Conservation (phyloP, 2,329 filamentous ascomycete genomes). For the Thielaviopsis punctulata region DNA sequence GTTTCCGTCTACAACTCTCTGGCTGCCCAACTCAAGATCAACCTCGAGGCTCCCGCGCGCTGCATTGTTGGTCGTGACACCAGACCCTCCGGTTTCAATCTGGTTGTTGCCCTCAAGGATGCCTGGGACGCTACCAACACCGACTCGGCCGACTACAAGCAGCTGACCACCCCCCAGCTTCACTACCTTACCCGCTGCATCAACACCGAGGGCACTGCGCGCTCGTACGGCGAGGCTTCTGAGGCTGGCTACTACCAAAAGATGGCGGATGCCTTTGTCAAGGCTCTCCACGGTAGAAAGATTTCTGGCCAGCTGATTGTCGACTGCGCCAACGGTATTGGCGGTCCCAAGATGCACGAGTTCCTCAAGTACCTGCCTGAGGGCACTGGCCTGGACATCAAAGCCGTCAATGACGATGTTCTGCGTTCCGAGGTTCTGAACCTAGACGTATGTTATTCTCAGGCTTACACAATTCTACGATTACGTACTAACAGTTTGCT, state of each 20-base stretch:
- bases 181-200: constrained; percentile 91
- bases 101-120: constrained; percentile 63
- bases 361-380: constrained; percentile 67
- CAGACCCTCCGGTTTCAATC: constrained; percentile 71
- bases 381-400: constrained; percentile 58
- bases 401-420: constrained; percentile 83
- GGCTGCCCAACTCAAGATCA: constrained; percentile 58
- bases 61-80: constrained; percentile 89
- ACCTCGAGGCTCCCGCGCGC: constrained; percentile 50
- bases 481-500: neutral
- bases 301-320: constrained; percentile 61
- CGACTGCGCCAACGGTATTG: constrained; percentile 93
- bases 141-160: constrained; percentile 69
- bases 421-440: constrained; percentile 80
- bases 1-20: constrained; percentile 60
- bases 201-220: constrained; percentile 77
- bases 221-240: constrained; percentile 75
- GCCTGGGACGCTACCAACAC: constrained; percentile 61
- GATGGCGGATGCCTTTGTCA: constrained; percentile 66
- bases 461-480: neutral
- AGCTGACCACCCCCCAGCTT: constrained; percentile 90
- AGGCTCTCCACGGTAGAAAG: constrained; percentile 62
- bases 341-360: constrained; percentile 76
- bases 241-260: constrained; percentile 94
- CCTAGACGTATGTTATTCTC: constrained; percentile 48